Base-by-base conservation (phyloP, 2,329 filamentous ascomycete species). In the Ceratocystiopsis brevicomis region DNA sequence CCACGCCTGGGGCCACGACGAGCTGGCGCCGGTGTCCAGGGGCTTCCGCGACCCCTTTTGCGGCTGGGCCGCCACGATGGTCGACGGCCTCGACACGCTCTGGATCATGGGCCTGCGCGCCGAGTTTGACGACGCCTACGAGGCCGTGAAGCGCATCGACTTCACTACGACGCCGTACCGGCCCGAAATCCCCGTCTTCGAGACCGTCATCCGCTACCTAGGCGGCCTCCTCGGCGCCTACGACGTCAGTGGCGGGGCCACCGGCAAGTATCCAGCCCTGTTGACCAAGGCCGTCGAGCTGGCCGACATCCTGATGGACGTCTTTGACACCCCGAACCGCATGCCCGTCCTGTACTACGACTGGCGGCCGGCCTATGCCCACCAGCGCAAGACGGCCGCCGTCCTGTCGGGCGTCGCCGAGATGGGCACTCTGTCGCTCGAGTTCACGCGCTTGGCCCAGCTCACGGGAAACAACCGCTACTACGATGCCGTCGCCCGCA, bases 291-390 rank as follows among this genome's bases (percentile, higher is more conserved):
- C 85, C 1, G 67, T 79, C 34, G 79, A 88, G 59, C 70, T 90
- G 21, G 85, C 76, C 36, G 81, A 88, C 53, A 70, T 93, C 47
- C 63, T 93, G 32, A 85, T 87, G 64, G 76, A 79, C 43, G 72
- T 81, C 4, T 93, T 93, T 53, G 85, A 93, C 59, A 95, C 88
- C 0, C 87, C 87, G 1, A 95, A 96, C 58, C 76, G 85, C 52
- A 92, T 96, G 83, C 87, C 88, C 3, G 62, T 84, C 6, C 69
- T 85, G 6, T 86, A 78, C 59, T 92, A 88, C 60, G 64, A 69
- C 48, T 94, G 81, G 83, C 71, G 73, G 52, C 81, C 79, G 50
- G 61, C 69, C 15, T 74, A 66, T 52, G 69, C 72, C 11, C 73
- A 70, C 4, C 69, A 77, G 50, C 72, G 76, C 8, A 78, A 76